A percentile compares a stretch with the other conserved stretches of the same genome.
Evolutionary conservation across 1,284 basidiomycete genomes (phyloP).

Genomic region (Puccinia sorghi): DNA sequence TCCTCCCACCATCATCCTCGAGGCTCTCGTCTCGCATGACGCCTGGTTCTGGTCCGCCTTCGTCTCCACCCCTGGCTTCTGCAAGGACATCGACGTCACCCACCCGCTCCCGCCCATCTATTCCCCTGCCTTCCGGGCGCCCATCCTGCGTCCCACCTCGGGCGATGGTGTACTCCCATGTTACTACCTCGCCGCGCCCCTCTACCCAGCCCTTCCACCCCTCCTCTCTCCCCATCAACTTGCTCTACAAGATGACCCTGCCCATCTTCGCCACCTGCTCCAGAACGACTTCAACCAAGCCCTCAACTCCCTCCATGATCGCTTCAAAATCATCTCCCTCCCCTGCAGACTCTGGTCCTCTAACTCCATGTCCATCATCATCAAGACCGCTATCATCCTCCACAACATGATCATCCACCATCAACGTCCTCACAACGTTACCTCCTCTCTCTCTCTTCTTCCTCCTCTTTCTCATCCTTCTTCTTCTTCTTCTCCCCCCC

Average conservation of each 20-base stretch:
- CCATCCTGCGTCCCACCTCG: neutral
- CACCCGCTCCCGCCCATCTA: slow-evolving; percentile 11
- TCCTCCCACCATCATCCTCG: slow-evolving; percentile 14
- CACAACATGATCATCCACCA: slow-evolving; percentile 38
- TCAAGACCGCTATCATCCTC: slow-evolving; percentile 19
- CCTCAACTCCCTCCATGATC: neutral
- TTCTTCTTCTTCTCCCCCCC: neutral
- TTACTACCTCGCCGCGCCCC: neutral
- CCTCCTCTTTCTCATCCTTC: neutral
- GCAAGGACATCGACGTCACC: slow-evolving; percentile 14
- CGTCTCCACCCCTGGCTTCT: slow-evolving; percentile 5
- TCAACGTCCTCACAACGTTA: neutral
- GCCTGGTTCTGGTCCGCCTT: slow-evolving; percentile 26
- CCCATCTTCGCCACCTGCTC: neutral
- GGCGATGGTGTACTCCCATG: neutral
- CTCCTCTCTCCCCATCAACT: neutral
- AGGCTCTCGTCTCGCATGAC: slow-evolving; percentile 5
- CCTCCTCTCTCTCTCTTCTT: neutral
- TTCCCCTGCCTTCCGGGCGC: neutral
- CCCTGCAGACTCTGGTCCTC: slow-evolving; percentile 36
- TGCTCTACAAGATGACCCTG: neutral
- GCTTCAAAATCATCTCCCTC: slow-evolving; percentile 8
- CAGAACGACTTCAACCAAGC: neutral
- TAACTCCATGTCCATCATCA: slow-evolving; percentile 17
- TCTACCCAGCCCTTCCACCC: slow-evolving; percentile 6